phyloP scores from a whole-genome alignment of 129 eudicot genomes.

The Solidago caesia region DNA sequence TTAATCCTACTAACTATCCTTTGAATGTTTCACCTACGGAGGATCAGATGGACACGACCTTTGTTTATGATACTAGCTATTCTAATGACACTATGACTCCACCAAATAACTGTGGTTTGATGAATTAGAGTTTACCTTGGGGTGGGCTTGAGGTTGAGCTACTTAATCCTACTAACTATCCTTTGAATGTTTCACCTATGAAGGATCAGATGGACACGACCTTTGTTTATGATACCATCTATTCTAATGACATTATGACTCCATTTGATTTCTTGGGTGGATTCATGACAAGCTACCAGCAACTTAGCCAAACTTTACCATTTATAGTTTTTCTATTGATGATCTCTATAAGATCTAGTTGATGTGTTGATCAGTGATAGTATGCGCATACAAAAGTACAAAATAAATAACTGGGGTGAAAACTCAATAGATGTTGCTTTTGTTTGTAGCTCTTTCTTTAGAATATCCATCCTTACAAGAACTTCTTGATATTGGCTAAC shows the following conservation, averaged over 20 bases:
- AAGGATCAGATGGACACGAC: slow-evolving; percentile 45
- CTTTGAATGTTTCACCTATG: slow-evolving; percentile 23
- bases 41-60: slow-evolving; percentile 45
- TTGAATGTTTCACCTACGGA: slow-evolving; percentile 28
- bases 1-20: slow-evolving; percentile 30
- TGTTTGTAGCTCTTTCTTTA: slow-evolving; percentile 28
- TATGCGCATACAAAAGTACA: slow-evolving; percentile 26
- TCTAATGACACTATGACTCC: slow-evolving; percentile 50
- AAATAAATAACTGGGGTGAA: slow-evolving; percentile 36
- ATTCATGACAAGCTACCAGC: slow-evolving; percentile 52
- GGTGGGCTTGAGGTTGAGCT: slow-evolving; percentile 38
- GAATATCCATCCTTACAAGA: slow-evolving; percentile 30
- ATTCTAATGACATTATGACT: slow-evolving; percentile 47
- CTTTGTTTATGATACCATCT: slow-evolving; percentile 56
- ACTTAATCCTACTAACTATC: too few species aligned
- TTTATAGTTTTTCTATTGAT: slow-evolving; percentile 51
- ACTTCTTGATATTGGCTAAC: slow-evolving; percentile 25
- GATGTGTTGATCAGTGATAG: too few species aligned
- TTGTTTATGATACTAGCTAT: slow-evolving; percentile 57
- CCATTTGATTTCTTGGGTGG: slow-evolving; percentile 63
- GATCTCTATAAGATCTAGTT: slow-evolving; percentile 54
- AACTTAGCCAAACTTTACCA: slow-evolving; percentile 42
- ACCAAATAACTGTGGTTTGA: slow-evolving; percentile 19
- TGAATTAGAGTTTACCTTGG: slow-evolving; percentile 32
- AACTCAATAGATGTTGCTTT: slow-evolving; percentile 28